These are phyloP conservation scores for Penicillium lividum DNA, from an alignment of 495 filamentous ascomycete genomes.

Conservation along the genomic window DNA sequence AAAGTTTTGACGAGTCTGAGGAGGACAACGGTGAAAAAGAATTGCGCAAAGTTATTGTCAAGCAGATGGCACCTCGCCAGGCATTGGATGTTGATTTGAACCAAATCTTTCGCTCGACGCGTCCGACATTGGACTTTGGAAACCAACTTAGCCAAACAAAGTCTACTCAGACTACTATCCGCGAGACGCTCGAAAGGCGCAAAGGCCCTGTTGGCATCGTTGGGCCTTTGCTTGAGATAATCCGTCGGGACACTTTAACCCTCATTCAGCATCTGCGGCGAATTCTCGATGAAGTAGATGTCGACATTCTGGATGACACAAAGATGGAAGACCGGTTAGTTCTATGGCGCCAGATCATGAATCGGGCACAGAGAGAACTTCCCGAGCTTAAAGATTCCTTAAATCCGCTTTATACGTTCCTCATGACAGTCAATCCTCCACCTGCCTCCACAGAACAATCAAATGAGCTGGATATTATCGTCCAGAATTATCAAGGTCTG, in stretches of 20 bases:
- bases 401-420: slow-evolving; percentile 3
- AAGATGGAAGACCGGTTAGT: slow-evolving; percentile 18
- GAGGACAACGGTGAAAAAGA: background rate
- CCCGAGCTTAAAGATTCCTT: slow-evolving; percentile 13
- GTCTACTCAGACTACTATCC: slow-evolving; percentile 6
- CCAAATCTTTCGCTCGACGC: slow-evolving; percentile 3
- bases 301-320: slow-evolving; percentile 13
- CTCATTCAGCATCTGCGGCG: slow-evolving; percentile 11
- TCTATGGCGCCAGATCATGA: slow-evolving; percentile 17
- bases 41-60: slow-evolving; percentile 5
- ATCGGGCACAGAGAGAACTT: slow-evolving; percentile 15
- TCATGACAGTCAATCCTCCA: background rate
- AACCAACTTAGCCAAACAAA: background rate
- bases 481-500: background rate
- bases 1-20: background rate
- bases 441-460: background rate
- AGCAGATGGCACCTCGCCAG: slow-evolving; percentile 15
- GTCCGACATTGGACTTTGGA: background rate
- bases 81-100: slow-evolving; percentile 10
- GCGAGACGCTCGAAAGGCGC: background rate
- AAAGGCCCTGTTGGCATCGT: background rate
- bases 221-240: slow-evolving; percentile 7
- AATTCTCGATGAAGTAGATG: slow-evolving; percentile 16
- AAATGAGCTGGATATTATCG: background rate
- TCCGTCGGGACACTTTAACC: slow-evolving; percentile 10